A percentile compares a stretch with the other conserved stretches of the same genome.
These are phyloP conservation scores for Xylariaceae sp. DNA, from an alignment of 2,329 filamentous ascomycete species.

Conservation along the genomic window DNA sequence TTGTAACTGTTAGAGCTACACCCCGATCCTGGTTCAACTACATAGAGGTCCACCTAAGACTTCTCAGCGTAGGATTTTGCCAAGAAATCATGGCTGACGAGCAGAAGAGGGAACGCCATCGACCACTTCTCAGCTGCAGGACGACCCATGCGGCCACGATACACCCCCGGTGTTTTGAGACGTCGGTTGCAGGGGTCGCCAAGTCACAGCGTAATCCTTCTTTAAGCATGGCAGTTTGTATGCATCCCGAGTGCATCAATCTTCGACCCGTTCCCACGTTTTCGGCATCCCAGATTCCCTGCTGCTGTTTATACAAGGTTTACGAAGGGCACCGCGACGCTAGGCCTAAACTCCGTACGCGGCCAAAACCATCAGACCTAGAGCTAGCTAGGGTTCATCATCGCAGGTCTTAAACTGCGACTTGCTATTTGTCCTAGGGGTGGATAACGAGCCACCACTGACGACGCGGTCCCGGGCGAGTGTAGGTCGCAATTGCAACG, in stretches of 20 bases:
- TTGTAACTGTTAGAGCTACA: conserved; percentile 3
- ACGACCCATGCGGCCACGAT: conserved; percentile 15
- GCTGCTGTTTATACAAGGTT: background rate
- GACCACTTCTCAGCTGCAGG: conserved; percentile 17
- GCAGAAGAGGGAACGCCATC: conserved; percentile 6
- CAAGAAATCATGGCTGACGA: conserved; percentile 12
- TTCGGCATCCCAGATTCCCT: conserved; percentile 4
- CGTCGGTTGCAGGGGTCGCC: conserved; percentile 1
- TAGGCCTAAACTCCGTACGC: background rate
- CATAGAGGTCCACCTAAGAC: background rate
- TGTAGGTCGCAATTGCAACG: background rate
- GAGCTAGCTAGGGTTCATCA: background rate
- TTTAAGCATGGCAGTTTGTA: conserved; percentile 7
- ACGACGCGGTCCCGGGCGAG: background rate
- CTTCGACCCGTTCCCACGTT: conserved; percentile 12
- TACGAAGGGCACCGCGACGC: background rate
- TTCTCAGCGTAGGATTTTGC: conserved; percentile 16
- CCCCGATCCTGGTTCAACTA: background rate
- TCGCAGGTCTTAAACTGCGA: background rate
- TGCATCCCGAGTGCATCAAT: background rate
- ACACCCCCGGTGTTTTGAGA: conserved; percentile 15
- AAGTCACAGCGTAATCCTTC: conserved; percentile 11
- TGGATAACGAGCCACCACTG: background rate
- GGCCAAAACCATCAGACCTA: background rate
- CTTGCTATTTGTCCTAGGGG: background rate